Evolutionary conservation across 768 basidiomycete species (phyloP).

Genomic region (Lentinula raphanica): DNA sequence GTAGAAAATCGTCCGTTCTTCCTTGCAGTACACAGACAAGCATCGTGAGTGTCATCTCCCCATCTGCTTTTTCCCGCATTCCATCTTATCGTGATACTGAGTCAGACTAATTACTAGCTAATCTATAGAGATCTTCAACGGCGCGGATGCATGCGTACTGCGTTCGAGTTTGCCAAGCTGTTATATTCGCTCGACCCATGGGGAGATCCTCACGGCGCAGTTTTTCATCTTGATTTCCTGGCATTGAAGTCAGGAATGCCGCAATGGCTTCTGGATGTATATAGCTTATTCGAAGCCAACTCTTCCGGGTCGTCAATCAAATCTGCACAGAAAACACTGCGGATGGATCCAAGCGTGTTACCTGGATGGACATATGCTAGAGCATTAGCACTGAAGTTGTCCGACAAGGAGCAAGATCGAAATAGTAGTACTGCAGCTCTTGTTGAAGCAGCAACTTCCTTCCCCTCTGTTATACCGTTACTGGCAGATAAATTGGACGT

Average conservation of each 20-base stretch:
- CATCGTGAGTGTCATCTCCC: conserved; percentile 47
- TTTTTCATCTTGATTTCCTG: conserved; percentile 80
- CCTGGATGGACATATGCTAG: conserved; percentile 77
- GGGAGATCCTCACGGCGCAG: conserved; percentile 83
- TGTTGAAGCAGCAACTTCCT: conserved; percentile 65
- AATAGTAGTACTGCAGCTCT: conserved; percentile 63
- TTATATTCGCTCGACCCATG: conserved; percentile 81
- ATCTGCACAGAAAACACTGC: not conserved
- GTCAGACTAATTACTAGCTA: not conserved
- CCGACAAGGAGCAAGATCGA: conserved; percentile 44
- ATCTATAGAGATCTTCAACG: conserved; percentile 68
- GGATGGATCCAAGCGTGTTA: conserved; percentile 52
- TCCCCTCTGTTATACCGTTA: conserved; percentile 77
- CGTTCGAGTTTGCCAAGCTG: conserved; percentile 88
- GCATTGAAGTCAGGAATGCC: conserved; percentile 76
- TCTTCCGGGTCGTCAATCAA: conserved; percentile 10
- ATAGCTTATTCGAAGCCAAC: conserved; percentile 37
- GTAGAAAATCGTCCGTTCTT: conserved; percentile 94
- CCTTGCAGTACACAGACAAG: conserved; percentile 78
- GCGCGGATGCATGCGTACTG: conserved; percentile 84
- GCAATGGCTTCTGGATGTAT: conserved; percentile 76
- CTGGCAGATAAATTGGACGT: conserved; percentile 85
- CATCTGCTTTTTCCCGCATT: not conserved
- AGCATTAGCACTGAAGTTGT: conserved; percentile 59
- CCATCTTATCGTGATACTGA: not conserved